Evolutionary conservation across 2,329 filamentous ascomycete genomes (phyloP).

Genomic region (Penicillium corylophilum): DNA sequence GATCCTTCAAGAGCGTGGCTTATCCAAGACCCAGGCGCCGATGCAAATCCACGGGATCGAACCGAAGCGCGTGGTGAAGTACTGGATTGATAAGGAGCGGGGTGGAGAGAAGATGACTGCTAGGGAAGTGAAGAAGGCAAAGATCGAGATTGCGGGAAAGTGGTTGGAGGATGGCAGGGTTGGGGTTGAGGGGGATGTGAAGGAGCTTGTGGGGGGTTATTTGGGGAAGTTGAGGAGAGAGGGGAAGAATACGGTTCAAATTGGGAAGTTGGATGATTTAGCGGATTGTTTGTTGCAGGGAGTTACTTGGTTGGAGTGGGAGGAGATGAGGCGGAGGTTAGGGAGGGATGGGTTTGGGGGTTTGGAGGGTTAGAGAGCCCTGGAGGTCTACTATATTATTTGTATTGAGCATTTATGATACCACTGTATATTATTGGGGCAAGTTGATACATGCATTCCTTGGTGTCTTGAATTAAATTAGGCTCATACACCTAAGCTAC

Average conservation of each 20-base stretch:
- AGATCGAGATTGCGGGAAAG: conserved; percentile 61
- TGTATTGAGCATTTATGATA: not conserved
- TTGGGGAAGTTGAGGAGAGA: conserved; percentile 29
- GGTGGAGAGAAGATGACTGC: conserved; percentile 22
- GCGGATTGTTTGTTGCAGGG: conserved; percentile 78
- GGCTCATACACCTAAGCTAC: too few relatives aligned
- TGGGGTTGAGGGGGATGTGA: conserved; percentile 16
- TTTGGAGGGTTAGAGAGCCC: conserved; percentile 6
- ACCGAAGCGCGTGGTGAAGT: conserved; percentile 57
- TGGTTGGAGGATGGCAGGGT: conserved; percentile 46
- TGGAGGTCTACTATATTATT: not conserved
- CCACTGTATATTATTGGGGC: not conserved
- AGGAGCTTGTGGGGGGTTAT: conserved; percentile 28
- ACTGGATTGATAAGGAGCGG: conserved; percentile 45
- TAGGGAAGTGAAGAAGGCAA: conserved; percentile 49
- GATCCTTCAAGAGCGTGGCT: conserved; percentile 46
- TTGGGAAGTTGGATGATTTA: conserved; percentile 74
- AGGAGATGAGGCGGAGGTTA: conserved; percentile 42
- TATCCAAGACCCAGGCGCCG: conserved; percentile 37
- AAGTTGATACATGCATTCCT: too few relatives aligned
- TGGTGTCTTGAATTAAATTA: too few relatives aligned
- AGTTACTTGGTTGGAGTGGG: conserved; percentile 74
- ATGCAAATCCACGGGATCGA: conserved; percentile 43
- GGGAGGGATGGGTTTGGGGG: conserved; percentile 20
- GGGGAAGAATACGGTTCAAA: conserved; percentile 19